Evolutionary conservation across 1,284 basidiomycete species (phyloP).

Genomic region (Polyporus tsugae): DNA sequence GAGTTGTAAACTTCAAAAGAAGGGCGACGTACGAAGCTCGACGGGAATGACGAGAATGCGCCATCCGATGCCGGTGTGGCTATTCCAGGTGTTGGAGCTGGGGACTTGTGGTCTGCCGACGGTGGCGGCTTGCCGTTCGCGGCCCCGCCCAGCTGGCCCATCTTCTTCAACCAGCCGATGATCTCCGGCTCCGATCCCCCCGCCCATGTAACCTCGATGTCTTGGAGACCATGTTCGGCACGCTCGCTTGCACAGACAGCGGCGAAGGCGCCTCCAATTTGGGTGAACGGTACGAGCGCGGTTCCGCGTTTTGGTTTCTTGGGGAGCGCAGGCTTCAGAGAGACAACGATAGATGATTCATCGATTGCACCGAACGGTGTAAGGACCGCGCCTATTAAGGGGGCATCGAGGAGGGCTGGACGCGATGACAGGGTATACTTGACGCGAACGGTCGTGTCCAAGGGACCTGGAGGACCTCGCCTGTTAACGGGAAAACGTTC

Average conservation of each 20-base stretch:
- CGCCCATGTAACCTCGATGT: conserved; percentile 60
- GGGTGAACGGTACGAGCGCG: conserved; percentile 77
- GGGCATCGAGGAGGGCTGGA: conserved; percentile 60
- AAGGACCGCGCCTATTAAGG: conserved; percentile 60
- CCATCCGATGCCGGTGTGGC: conserved; percentile 17
- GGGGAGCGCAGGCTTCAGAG: conserved; percentile 57
- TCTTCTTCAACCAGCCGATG: conserved; percentile 77
- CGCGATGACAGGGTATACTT: conserved; percentile 69
- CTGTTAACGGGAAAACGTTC: conserved; percentile 11
- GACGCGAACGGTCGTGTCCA: conserved; percentile 78
- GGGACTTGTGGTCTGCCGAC: neutral
- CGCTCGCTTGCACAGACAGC: conserved; percentile 69
- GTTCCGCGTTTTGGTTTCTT: conserved; percentile 73
- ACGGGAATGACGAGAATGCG: conserved; percentile 54
- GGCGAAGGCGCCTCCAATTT: conserved; percentile 76
- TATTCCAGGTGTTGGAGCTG: neutral
- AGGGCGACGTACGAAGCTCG: conserved; percentile 58
- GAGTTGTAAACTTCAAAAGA: conserved; percentile 8
- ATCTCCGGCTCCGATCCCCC: conserved; percentile 76
- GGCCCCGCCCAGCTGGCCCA: conserved; percentile 61
- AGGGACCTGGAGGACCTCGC: conserved; percentile 53
- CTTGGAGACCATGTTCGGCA: conserved; percentile 50
- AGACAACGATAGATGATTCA: conserved; percentile 68
- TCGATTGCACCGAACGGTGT: conserved; percentile 69
- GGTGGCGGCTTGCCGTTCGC: conserved; percentile 8